Conservation (phyloP, 805 yeast genomes). For the Diddensiella caesifluorescens region DNA sequence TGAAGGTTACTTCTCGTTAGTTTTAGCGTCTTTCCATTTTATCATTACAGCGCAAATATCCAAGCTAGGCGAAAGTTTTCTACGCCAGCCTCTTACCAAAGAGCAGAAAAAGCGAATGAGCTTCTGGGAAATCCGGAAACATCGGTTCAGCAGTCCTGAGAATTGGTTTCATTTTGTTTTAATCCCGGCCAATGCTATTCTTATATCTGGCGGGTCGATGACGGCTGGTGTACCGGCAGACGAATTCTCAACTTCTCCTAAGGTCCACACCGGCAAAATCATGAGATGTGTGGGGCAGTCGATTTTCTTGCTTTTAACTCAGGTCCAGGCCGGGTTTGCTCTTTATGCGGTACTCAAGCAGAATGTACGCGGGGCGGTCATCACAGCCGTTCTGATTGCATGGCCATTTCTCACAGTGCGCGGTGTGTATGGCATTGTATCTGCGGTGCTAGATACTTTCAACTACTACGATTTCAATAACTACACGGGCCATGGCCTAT, state of each 20-base stretch:
- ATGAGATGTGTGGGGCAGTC: constrained; percentile 17
- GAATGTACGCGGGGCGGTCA: constrained; percentile 2
- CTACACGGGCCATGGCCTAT: constrained; percentile 10
- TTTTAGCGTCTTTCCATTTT: constrained; percentile 13
- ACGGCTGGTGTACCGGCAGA: constrained; percentile 10
- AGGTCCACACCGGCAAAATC: constrained; percentile 9
- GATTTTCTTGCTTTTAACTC: constrained; percentile 9
- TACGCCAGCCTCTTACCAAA: constrained; percentile 3
- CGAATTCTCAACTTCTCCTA: constrained; percentile 2
- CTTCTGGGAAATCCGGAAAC: not conserved
- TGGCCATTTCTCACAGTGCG: constrained; percentile 13
- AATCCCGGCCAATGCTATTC: constrained; percentile 14
- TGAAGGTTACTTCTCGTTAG: constrained; percentile 18
- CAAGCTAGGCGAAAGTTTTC: constrained; percentile 6
- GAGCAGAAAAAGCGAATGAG: not conserved
- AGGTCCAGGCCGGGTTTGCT: constrained; percentile 1
- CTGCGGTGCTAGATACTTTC: constrained; percentile 8
- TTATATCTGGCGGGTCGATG: constrained; percentile 16
- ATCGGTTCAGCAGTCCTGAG: not conserved
- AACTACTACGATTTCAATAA: constrained; percentile 15
- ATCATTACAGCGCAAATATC: constrained; percentile 7
- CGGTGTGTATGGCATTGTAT: constrained; percentile 16
- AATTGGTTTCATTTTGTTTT: constrained; percentile 10
- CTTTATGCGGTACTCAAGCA: constrained; percentile 3
- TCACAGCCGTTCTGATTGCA: constrained; percentile 4